Percentiles rank a stretch among this genome's conserved stretches.
These are phyloP conservation scores for Wallacemonas sp. DNA, from an alignment of 208 protist genomes.

Conservation along the genomic window DNA sequence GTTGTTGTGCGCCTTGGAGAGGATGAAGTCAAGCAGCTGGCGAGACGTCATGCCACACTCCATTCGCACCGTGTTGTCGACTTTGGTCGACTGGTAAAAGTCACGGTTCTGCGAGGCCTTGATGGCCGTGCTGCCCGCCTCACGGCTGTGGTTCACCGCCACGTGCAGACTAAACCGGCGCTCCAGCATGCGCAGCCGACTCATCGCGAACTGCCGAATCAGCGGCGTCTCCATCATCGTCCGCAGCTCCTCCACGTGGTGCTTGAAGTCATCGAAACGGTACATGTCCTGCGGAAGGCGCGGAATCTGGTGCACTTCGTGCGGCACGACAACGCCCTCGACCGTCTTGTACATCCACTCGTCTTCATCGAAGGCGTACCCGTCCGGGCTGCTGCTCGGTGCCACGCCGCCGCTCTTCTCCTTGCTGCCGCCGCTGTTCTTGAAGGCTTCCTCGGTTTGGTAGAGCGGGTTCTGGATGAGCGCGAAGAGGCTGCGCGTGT, in stretches of 20 bases:
- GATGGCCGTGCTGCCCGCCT: constrained; percentile 73
- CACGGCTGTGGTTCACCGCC: constrained; percentile 88
- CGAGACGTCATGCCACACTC: constrained; percentile 94
- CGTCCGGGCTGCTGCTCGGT: constrained; percentile 6
- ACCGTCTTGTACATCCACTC: constrained; percentile 93
- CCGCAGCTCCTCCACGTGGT: constrained; percentile 77
- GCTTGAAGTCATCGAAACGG: constrained; percentile 81
- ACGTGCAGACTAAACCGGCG: constrained; percentile 92
- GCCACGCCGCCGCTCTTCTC: constrained; percentile 2
- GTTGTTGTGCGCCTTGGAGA: constrained; percentile 91
- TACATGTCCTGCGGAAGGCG: constrained; percentile 88
- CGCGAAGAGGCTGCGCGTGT: constrained; percentile 28
- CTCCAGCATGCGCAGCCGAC: constrained; percentile 90
- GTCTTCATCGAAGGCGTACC: constrained; percentile 72
- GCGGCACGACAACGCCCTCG: constrained; percentile 85
- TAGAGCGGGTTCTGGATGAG: constrained; percentile 36
- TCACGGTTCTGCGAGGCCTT: constrained; percentile 91
- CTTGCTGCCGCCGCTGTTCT: constrained; percentile 13
- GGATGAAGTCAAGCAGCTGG: constrained; percentile 96
- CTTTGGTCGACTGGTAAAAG: constrained; percentile 95
- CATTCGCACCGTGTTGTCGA: constrained; percentile 97
- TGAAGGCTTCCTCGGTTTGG: constrained; percentile 38
- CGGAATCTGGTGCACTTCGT: constrained; percentile 89
- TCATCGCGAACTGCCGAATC: constrained; percentile 84
- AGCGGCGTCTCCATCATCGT: constrained; percentile 56